Conservation (phyloP, 2,329 filamentous ascomycete species). For the Penicillium glabrum region DNA sequence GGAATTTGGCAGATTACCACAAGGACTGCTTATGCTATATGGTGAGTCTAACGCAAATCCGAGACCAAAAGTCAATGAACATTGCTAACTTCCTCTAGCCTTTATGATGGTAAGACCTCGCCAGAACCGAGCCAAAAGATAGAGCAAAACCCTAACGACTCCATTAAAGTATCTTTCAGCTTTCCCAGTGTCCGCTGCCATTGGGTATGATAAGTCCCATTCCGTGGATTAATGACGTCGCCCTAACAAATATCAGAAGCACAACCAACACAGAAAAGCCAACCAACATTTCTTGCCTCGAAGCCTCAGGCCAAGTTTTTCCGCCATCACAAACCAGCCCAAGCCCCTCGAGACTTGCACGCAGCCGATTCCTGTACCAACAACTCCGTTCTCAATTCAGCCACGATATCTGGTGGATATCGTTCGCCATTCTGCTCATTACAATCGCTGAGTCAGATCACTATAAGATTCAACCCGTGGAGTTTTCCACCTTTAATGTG, state of each 20-base stretch:
- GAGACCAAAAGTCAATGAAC: not conserved
- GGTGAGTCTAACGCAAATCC: slow-evolving; percentile 13
- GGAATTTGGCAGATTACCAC: slow-evolving; percentile 55
- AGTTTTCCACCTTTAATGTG: slow-evolving; percentile 61
- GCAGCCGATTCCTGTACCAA: slow-evolving; percentile 51
- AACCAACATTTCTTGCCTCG: slow-evolving; percentile 43
- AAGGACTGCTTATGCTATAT: slow-evolving; percentile 32
- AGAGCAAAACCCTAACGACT: slow-evolving; percentile 5
- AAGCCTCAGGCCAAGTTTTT: not conserved
- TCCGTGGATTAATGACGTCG: not conserved
- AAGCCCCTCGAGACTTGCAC: slow-evolving; percentile 28
- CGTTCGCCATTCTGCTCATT: slow-evolving; percentile 61
- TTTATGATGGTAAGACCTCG: slow-evolving; percentile 34
- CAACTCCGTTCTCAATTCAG: slow-evolving; percentile 64
- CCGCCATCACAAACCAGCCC: not conserved
- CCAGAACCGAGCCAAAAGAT: not conserved
- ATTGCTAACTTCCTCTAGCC: slow-evolving; percentile 23
- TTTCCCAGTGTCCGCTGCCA: slow-evolving; percentile 9
- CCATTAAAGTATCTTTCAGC: slow-evolving; percentile 14
- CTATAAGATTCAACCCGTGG: slow-evolving; percentile 52
- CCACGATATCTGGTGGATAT: slow-evolving; percentile 67
- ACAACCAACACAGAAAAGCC: slow-evolving; percentile 52
- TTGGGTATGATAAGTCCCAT: slow-evolving; percentile 3
- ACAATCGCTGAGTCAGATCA: slow-evolving; percentile 59
- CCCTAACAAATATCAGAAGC: not conserved